phyloP scores from a whole-genome alignment of 1,284 basidiomycete genomes.

The Ceratobasidium sp. region DNA sequence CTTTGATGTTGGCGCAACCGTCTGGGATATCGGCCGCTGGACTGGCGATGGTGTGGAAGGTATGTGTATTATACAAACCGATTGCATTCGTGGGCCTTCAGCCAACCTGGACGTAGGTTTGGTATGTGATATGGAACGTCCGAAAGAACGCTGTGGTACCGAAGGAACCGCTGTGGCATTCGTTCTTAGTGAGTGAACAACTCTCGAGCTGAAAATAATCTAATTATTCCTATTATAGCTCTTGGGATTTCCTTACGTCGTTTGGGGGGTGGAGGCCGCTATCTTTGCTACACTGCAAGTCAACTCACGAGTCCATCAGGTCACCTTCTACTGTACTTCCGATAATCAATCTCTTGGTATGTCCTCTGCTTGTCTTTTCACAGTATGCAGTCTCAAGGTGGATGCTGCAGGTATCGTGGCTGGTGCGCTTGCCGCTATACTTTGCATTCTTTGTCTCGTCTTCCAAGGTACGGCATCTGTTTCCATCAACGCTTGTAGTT shows the following conservation, averaged over 20 bases:
- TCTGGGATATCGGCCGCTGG: conserved; percentile 26
- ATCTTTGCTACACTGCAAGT: conserved; percentile 19
- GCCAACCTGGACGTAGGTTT: conserved; percentile 4
- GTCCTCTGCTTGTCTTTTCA: not conserved
- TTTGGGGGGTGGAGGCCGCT: conserved; percentile 18
- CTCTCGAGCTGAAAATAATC: not conserved
- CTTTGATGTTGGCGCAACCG: conserved; percentile 27
- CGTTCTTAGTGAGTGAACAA: not conserved
- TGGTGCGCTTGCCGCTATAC: not conserved
- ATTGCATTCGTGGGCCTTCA: not conserved
- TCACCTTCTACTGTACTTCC: conserved; percentile 34
- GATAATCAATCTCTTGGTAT: conserved; percentile 17
- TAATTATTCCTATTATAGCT: conserved; percentile 13
- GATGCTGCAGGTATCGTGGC: conserved; percentile 3
- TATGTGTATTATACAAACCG: not conserved
- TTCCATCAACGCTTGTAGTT: too few species aligned
- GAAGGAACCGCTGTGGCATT: conserved; percentile 23
- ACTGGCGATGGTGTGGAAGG: conserved; percentile 28
- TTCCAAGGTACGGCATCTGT: conserved; percentile 9
- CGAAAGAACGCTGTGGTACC: conserved; percentile 18
- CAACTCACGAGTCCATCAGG: not conserved
- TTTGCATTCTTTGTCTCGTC: conserved; percentile 33
- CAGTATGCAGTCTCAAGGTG: not conserved
- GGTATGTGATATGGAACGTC: conserved; percentile 28
- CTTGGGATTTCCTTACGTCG: conserved; percentile 13